Base-by-base conservation (phyloP, 176 grass and related monocot genomes). In the Eragrostis curvula region DNA sequence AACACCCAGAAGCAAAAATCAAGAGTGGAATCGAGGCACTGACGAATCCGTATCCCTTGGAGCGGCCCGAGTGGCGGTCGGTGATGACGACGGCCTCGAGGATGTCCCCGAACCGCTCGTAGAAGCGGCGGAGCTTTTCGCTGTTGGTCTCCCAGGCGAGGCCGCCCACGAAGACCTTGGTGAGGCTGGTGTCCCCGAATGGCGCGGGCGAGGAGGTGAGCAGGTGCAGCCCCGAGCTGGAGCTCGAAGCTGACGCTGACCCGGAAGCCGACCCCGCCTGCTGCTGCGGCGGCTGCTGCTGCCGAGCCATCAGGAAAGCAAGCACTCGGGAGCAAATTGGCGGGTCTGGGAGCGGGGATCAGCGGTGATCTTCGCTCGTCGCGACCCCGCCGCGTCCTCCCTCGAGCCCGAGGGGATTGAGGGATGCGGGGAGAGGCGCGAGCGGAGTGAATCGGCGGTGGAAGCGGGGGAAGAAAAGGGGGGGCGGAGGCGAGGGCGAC, bases 61-160 rank as follows among this genome's bases (percentile, higher is more conserved):
- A 98, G 69, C 96, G 88, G 28, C 96, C 96, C 8, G 90, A 93
- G 82, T 93, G 90, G 29, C 92, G 90, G 85, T 98, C 96, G 64
- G 90, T 87, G 77, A 98, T 98, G 71, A 98, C 96, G 70, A 96
- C 96, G 64, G 96, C 96, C 84, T 98, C 96, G 70, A 93, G 89
- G 66, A 95, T 98, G 23, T 96, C 96, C 16, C 96, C 96, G 83
- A 88, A 98, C 50, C 55, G 93, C 67, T 88, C 84, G 63, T 95
- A 98, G 88, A 95, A 88, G 74, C 85, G 93, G 64, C 90, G 84
- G 62, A 98, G 84, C 49, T 79, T 75, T 46, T 93, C 93, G 81
- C 93, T 98, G 79, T 83, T 96, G 66, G 96, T 98, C 87, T 98
- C 96, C 96, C 96, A 98, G 15, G 96, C 93, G 27, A 98, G 93